Conservation (phyloP, 208 protist genomes). For the Leishmania martiniquensis region DNA sequence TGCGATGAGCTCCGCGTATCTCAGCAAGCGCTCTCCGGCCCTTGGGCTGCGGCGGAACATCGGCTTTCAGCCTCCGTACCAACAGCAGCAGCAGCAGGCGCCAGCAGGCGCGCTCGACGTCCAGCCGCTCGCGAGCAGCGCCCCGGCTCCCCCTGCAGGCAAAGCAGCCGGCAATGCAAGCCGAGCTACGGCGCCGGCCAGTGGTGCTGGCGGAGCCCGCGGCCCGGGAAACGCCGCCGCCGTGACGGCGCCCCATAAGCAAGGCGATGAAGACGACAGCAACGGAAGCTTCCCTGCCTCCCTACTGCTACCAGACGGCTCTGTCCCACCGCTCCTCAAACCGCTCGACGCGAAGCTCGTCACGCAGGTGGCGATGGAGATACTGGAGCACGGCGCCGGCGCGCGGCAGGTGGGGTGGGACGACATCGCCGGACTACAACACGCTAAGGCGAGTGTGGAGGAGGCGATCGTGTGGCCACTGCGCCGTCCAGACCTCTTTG, state of each 20-base stretch:
- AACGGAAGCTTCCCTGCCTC: slow-evolving; percentile 49
- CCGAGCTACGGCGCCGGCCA: background rate
- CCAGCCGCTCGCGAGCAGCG: background rate
- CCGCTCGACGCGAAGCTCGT: slow-evolving; percentile 80
- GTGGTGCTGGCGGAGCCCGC: background rate
- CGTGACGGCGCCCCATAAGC: slow-evolving; percentile 7
- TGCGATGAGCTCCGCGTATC: slow-evolving; percentile 39
- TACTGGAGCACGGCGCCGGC: slow-evolving; percentile 60
- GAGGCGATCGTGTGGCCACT: slow-evolving; percentile 85
- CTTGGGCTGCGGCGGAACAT: slow-evolving; percentile 59
- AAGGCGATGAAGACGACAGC: slow-evolving; percentile 30
- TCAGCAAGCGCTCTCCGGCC: slow-evolving; percentile 53
- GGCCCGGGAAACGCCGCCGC: background rate
- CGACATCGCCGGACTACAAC: slow-evolving; percentile 78
- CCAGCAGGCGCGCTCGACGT: slow-evolving; percentile 13
- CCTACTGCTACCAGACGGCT: slow-evolving; percentile 70
- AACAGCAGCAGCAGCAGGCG: slow-evolving; percentile 35
- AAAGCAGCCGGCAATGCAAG: background rate
- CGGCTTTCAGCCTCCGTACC: slow-evolving; percentile 64
- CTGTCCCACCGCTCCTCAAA: slow-evolving; percentile 59
- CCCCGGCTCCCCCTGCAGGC: background rate
- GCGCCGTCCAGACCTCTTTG: slow-evolving; percentile 75
- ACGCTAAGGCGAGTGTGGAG: slow-evolving; percentile 85
- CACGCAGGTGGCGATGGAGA: slow-evolving; percentile 73
- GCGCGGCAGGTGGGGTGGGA: slow-evolving; percentile 64